Evolutionary conservation across 176 grass and related monocot species (phyloP).

Genomic region (Sorghum bicolor): Sorghum_bicolor_NCBIv3 NC_012871.2:6604001-6604500

Average conservation of each 20-base stretch:
- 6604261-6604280: not conserved
- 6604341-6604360: slow-evolving; percentile 1
- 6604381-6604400: slow-evolving; percentile 13
- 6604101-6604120: not conserved
- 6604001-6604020: not conserved
- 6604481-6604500: slow-evolving; percentile 85
- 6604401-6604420: slow-evolving; percentile 60
- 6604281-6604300: not conserved
- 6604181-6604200: not conserved
- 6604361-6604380: slow-evolving; percentile 4
- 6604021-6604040: not conserved
- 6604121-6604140: not conserved
- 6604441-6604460: slow-evolving; percentile 94
- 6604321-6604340: not conserved
- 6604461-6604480: slow-evolving; percentile 97
- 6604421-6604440: slow-evolving; percentile 96
- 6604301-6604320: not conserved
- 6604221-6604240: not conserved
- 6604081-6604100: not conserved
- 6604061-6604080: not conserved
- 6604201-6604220: not conserved
- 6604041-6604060: not conserved
- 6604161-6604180: not conserved
- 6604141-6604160: not conserved
- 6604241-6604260: not conserved